These are phyloP conservation scores for Amanita muscaria DNA, from an alignment of 768 basidiomycete species.

Conservation along the genomic window DNA sequence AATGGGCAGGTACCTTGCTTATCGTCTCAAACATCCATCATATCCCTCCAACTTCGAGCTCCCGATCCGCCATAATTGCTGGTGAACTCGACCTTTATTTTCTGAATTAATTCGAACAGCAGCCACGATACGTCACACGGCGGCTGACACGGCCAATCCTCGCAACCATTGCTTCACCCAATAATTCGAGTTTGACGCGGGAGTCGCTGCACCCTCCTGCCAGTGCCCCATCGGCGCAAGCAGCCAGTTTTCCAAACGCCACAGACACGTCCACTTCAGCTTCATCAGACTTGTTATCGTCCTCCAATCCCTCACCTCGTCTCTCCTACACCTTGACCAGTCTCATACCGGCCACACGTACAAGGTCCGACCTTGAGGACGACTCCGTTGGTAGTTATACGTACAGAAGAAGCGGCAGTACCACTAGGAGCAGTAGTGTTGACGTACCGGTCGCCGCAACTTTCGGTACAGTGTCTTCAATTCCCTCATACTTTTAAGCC, in stretches of 20 bases:
- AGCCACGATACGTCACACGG: neutral
- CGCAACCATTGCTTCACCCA: slow-evolving; percentile 62
- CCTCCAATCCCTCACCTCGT: slow-evolving; percentile 19
- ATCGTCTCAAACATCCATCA: slow-evolving; percentile 8
- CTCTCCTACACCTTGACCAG: slow-evolving; percentile 25
- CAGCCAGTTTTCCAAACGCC: slow-evolving; percentile 16
- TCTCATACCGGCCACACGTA: slow-evolving; percentile 59
- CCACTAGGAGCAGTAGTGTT: slow-evolving; percentile 21
- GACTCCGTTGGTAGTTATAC: slow-evolving; percentile 8
- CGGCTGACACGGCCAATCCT: neutral
- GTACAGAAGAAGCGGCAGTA: slow-evolving; percentile 7
- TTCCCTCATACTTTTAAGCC: slow-evolving; percentile 4
- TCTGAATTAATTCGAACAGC: slow-evolving; percentile 4
- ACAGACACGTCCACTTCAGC: slow-evolving; percentile 6
- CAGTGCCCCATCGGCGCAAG: slow-evolving; percentile 40
- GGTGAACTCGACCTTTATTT: neutral
- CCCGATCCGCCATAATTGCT: slow-evolving; percentile 1
- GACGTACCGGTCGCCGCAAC: slow-evolving; percentile 21
- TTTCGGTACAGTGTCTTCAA: slow-evolving; percentile 22
- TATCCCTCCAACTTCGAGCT: neutral
- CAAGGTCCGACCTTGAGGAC: slow-evolving; percentile 55
- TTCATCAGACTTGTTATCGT: slow-evolving; percentile 10
- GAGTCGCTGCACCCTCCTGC: slow-evolving; percentile 38
- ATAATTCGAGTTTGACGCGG: slow-evolving; percentile 47
- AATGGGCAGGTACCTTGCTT: slow-evolving; percentile 10